Base-by-base conservation (phyloP, 768 basidiomycete genomes). In the Leccinum rimulosum region DNA sequence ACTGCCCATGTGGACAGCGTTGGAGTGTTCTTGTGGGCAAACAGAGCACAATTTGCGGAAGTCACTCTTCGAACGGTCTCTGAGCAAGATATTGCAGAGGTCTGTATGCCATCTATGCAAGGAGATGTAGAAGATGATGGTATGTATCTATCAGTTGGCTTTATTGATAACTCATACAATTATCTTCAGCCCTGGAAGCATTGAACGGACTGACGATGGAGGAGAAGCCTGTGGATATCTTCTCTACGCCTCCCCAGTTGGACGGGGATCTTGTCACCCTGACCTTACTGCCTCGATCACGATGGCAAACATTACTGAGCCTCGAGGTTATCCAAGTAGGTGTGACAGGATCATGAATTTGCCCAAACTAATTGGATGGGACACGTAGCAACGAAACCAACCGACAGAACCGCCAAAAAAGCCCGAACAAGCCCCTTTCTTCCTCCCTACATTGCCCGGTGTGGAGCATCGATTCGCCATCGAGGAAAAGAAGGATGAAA, bases 241-340 rank as follows among this genome's bases (percentile, higher is more conserved):
- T 91, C 74, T 84, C 85, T 19, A 92, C 93, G 6, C 93, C 93
- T n/a, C 84, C 89, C 28, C 93, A 96, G 70, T 77, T 98, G 6
- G 88, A 89, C 55, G 91, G 88, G 53, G 93, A 94, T 17, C 83
- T 99, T n/a, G 83, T 98, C 52, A 98, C 97, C 1, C 77, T 99
- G 19, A 95, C 96, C 6, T 79, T 95, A 25, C 80, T 98, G 43
- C 97, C 97, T 15, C 87, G 95, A 40, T 87, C 93, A 15, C 82
- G 91, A 66, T 99, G 97, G 97, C 94, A 97, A 74, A 95, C 97
- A 0, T 76, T 99, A n/a, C 80, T 99, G 58, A 97, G 97, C 69
- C 80, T 99, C 17, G 97, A 98, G 64, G 87, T 93, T 31, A 98
- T 98, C 61, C 88, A 92, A 72, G 93, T 91, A 64, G 40, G 82